Evolutionary conservation across 129 eudicot species (phyloP), one percentile per base, ranked within the genome.

Genomic region (Oenanthe sinensis): DNA sequence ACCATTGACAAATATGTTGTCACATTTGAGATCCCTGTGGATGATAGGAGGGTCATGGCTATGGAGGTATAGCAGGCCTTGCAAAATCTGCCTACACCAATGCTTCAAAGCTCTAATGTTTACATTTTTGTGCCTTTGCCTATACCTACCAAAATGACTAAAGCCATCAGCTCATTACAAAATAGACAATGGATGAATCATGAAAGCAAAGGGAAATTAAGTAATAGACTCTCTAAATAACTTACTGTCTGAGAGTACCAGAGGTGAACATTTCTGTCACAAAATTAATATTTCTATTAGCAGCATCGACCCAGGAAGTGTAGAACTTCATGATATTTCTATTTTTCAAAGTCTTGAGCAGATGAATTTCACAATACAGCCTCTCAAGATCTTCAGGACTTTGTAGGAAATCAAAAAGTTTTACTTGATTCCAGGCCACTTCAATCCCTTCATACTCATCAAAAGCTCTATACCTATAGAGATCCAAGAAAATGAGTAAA

Each of bases 241-340:
- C 98, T 86, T 90, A 94, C 98, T 95, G 98, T 78, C 98, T 90
- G 79, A 95, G 94, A 55, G 97, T 92, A 52, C 99, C 99, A 69
- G 99, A 96, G 65, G 99, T 96, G 86, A 96, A 96, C 96, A 96
- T 88, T 82, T 96, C 99, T 30, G 99, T 96, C 47, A 96, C 95
- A 80, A 95, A 88, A 49, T 95, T 95, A 82, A 95, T 91, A 85
- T 92, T 95, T 80, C 96, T 86, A 73, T 85, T 92, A 24, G 80
- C 85, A 20, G 89, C 80, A 84, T 96, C 99, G 80, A 96, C 99
- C 99, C 99, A 96, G 47, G 95, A 96, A 82, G 92, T 87, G 75
- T 96, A 92, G 81, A 92, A 96, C 48, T 90, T 96, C 96, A 96
- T 92, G 42, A 96, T 92, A 78, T 96, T 96, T 82, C 73, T 84